phyloP scores from a whole-genome alignment of 73 alveolate genomes.

The Paramecium sexaurelia region DNA sequence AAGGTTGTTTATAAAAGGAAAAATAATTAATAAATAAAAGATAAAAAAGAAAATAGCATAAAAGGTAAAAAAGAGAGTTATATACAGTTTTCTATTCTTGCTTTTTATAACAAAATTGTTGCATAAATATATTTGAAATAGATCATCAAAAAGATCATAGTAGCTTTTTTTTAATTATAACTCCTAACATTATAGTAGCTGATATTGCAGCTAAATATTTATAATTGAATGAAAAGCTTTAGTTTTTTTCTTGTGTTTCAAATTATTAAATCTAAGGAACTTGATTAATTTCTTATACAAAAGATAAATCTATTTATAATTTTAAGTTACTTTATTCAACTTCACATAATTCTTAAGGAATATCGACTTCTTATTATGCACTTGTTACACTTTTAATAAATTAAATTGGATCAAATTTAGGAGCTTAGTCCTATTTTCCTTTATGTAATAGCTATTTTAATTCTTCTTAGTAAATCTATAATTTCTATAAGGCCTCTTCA shows the following conservation, averaged over 20 bases:
- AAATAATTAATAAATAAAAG: no score
- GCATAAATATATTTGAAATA: background rate
- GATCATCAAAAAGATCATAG: background rate
- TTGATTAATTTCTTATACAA: background rate
- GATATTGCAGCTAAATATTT: background rate
- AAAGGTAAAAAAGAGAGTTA: no score
- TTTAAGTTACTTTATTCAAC: background rate
- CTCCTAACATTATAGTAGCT: background rate
- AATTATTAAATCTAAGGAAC: background rate
- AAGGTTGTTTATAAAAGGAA: no score
- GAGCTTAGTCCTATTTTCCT: no score
- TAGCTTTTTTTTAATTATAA: background rate
- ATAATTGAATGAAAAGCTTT: background rate
- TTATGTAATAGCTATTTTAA: background rate
- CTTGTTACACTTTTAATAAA: background rate
- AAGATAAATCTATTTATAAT: background rate
- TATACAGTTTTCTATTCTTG: no score
- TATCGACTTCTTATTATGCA: background rate
- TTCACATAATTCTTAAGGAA: background rate
- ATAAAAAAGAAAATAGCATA: no score
- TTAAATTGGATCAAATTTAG: conserved; percentile 1
- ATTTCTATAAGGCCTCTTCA: background rate
- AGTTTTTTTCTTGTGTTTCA: background rate
- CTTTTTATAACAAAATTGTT: background rate
- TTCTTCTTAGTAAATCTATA: background rate